Percentiles rank a stretch among this genome's conserved stretches.
Conservation (phyloP, 1,284 basidiomycete genomes). For the Puccinia polysora region DNA sequence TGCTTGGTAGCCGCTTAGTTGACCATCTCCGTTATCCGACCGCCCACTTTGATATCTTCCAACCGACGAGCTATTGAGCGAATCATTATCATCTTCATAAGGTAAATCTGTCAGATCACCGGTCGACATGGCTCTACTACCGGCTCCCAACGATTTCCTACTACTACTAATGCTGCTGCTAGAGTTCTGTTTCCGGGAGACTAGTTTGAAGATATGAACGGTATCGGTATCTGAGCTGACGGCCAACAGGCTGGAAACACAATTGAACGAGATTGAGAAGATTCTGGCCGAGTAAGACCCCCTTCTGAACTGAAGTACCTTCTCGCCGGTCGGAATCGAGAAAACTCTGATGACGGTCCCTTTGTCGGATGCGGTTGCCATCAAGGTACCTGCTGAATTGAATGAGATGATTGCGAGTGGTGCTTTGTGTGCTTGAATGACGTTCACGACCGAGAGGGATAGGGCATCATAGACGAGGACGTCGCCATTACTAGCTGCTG, state of each 20-base stretch:
- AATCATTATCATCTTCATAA: slow-evolving; percentile 28
- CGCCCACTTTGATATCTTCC: slow-evolving; percentile 45
- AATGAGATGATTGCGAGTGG: slow-evolving; percentile 82
- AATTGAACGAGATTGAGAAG: slow-evolving; percentile 87
- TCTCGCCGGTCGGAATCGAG: slow-evolving; percentile 81
- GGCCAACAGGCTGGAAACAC: slow-evolving; percentile 73
- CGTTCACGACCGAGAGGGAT: slow-evolving; percentile 82
- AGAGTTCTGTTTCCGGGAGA: slow-evolving; percentile 27
- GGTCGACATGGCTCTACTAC: slow-evolving; percentile 26
- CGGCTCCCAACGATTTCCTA: slow-evolving; percentile 14
- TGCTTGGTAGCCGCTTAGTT: slow-evolving; percentile 52
- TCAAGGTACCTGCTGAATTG: slow-evolving; percentile 79
- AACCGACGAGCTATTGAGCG: slow-evolving; percentile 45
- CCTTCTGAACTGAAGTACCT: slow-evolving; percentile 87
- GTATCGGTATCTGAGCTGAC: slow-evolving; percentile 91
- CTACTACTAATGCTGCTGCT: too few relatives aligned
- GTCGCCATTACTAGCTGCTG: slow-evolving; percentile 46
- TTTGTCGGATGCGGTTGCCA: slow-evolving; percentile 91
- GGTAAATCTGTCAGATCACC: slow-evolving; percentile 42
- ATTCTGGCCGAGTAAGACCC: slow-evolving; percentile 82
- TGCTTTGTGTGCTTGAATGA: slow-evolving; percentile 94
- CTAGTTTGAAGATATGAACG: slow-evolving; percentile 90
- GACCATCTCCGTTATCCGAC: slow-evolving; percentile 42
- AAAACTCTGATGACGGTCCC: slow-evolving; percentile 97
- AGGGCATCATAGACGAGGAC: slow-evolving; percentile 72